Percentiles rank a stretch among this genome's conserved stretches.
Conservation (phyloP, 139 green algal species). For the Tetradesmus obliquus region DNA sequence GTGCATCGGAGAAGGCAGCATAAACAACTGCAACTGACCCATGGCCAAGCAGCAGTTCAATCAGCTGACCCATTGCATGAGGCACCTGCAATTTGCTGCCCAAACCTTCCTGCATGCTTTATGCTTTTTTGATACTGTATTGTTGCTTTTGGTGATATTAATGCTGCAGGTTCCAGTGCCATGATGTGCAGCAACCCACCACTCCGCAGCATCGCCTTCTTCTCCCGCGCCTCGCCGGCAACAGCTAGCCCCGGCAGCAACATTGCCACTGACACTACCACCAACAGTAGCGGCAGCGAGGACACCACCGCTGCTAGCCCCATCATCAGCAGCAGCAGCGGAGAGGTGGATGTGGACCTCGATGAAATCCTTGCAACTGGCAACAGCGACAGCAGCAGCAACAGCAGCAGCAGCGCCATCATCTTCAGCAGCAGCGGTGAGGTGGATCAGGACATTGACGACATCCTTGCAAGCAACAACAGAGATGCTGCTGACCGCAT, state of each 20-base stretch:
- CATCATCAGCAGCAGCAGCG: too few relatives aligned
- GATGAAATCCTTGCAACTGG: not conserved
- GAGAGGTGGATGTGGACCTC: too few relatives aligned
- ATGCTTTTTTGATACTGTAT: not conserved
- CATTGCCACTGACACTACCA: not conserved
- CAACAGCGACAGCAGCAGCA: not conserved
- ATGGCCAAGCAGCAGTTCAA: too few relatives aligned
- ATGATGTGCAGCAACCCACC: not conserved
- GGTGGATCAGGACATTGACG: not conserved
- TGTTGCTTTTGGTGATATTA: not conserved
- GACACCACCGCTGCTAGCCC: too few relatives aligned
- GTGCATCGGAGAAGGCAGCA: too few relatives aligned
- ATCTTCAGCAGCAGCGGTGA: not conserved
- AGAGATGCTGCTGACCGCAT: not conserved
- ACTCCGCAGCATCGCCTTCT: not conserved
- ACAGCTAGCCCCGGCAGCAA: not conserved
- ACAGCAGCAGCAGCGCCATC: too few relatives aligned
- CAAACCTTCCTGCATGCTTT: not conserved
- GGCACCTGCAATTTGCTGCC: not conserved
- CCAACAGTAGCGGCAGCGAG: too few relatives aligned
- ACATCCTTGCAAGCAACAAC: not conserved
- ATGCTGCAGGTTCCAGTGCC: not conserved
- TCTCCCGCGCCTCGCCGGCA: not conserved
- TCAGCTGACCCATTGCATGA: too few relatives aligned
- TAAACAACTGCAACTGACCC: too few relatives aligned